Evolutionary conservation across 495 filamentous ascomycete genomes (phyloP), one percentile per base, ranked within the genome.

Genomic region (Lophiostoma macrostomum): DNA sequence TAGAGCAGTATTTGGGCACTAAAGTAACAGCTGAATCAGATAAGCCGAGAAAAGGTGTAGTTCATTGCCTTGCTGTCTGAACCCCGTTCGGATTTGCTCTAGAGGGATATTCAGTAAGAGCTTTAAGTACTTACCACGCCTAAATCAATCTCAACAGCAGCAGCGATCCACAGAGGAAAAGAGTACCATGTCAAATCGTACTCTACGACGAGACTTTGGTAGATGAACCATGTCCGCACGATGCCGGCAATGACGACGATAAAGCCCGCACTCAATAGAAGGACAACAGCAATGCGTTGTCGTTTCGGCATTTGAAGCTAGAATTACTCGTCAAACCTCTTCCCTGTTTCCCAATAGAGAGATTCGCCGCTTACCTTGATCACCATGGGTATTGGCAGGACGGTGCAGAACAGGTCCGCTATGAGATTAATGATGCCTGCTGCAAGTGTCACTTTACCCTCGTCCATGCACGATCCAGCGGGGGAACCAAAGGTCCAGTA

Each of bases 121-220:
- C n/a, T n/a, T n/a, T n/a, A n/a, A n/a, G n/a, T n/a, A 66, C 78
- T 56, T 76, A 85, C 80, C 64, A 84, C 69, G 19, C 77, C 81
- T 23, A 85, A 53, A 53, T 79, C 77, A 13, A 85, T 74, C 56
- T 85, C 82, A 2, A 85, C 58, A 6, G 71, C 64, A 11, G 76
- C 75, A 4, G 73, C 67, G 12, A 83, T 69, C 65, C 79, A 76
- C 1, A 77, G 64, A 1, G 72, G 69, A 74, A 76, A 83, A 4
- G 68, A 68, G 39, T 69, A 51, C 81, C 81, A 85, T 22, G 76
- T 77, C 14, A 65, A 50, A 52, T 84, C 81, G 48, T 73, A 75
- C 30, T 69, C 71, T 32, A 61, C 71, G 18, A 79, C 69, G 53
- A 78, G 64, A 50, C 68, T 71, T 50, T 74, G 66, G 67, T 74